Evolutionary conservation across 2,329 filamentous ascomycete genomes (phyloP), one percentile per base, ranked within the genome.

Genomic region (Beauveria australis): DNA sequence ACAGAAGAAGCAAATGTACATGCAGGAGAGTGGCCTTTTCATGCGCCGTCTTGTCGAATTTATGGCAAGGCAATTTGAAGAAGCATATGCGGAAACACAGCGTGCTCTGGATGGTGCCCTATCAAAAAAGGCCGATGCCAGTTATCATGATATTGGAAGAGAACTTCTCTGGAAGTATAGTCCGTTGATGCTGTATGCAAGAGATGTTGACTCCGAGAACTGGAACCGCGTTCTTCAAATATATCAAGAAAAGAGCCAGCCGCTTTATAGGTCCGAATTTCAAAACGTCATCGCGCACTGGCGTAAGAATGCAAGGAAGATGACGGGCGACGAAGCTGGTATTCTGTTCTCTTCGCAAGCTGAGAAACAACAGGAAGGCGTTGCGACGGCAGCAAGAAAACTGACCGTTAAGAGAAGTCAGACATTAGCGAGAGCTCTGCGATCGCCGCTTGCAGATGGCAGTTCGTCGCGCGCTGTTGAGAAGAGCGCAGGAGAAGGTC

Each of bases 321-420:
- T 86, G 47, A 85, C 83, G 2, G 87, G 87, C 12, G 91, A 95
- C 46, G 92, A 96, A 67, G 79, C 81, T 55, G 91, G 95, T 60
- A 77, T 96, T 1, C 81, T 97, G n/a, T 97, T 97, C 73, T 94
- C 92, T 0, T 84, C 88, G 2, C 87, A 90, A 68, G 73, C 78
- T 33, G 92, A 97, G 70, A 96, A 95, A 70, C 92, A 97, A 69
- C 87, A 90, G 57, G 89, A 95, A 67, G 86, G 81, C 41, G 83
- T 89, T 62, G 83, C 89, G 22, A 86, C 84, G 46, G 88, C 90
- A 8, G 92, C 92, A 10, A 84, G 92, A 64, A 96, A 96, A 74
- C 76, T 97, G 63, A 97, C 93, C 0, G 92, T 97, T 58, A 96
- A 96, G 79, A 85, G 92, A 70, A 94, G 91, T 65, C 92, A 96